Evolutionary conservation across 129 eudicot genomes (phyloP), one percentile per base, ranked within the genome.

Genomic region (Centrapalus pauciflorus): DNA sequence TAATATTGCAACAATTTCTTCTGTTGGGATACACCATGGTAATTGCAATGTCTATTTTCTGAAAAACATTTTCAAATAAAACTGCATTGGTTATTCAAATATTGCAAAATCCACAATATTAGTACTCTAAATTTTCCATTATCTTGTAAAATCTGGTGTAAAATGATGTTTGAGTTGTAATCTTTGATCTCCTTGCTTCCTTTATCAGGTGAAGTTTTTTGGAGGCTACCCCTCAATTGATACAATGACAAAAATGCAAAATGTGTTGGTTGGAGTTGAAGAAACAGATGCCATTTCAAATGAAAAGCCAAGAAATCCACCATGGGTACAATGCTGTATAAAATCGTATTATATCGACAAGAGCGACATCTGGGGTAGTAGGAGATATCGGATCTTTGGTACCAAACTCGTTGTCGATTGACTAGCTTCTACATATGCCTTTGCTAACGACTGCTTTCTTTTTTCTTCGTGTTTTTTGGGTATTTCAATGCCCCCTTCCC

Each of bases 271-370:
- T 48, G 98, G 98, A 56, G 43, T 83, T 66, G 34, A 62, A 16
- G 88, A 62, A 30, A 55, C 49, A 12, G 81, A 68, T 21, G 55
- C 21, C 1, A 17, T 41, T 9, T 33, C 2, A 5, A 34, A 65
- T 57, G 77, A 66, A 64, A 81, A 64, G 72, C 77, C 71, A 11
- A 85, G 98, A 71, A 82, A 81, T 75, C 88, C 99, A 7, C 96
- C 96, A 33, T 93, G 99, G 99, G 69, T 93, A 32, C 78, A 77
- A 58, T 80, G 87, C 66, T 86, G 96, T 76, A 28, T 93, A 40
- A 82, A 80, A 62, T 89, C 99, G 5, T 93, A 82, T 75, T 84
- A 86, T 45, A 24, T 82, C 3, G 85, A 89, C 30, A 69, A 78
- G 73, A 75, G 17, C 43, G 81, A 89, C 64, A 59, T 52, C 0